Percentiles rank a stretch among this genome's conserved stretches.
These are phyloP conservation scores for Pestalotiopsis sp. DNA, from an alignment of 2,329 filamentous ascomycete genomes.

Conservation along the genomic window DNA sequence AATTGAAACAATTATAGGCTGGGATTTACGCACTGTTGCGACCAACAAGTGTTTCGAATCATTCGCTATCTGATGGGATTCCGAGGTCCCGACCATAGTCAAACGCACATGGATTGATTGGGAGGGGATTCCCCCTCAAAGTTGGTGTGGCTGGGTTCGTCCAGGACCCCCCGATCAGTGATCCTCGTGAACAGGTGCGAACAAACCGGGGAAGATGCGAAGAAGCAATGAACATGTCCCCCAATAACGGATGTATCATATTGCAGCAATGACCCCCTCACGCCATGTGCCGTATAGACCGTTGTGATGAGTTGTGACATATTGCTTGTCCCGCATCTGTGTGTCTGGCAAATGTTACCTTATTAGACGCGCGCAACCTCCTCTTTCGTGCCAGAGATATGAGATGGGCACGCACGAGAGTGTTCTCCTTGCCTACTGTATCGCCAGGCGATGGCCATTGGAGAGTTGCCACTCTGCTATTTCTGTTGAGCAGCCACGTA, in stretches of 20 bases:
- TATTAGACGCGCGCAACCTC: background rate
- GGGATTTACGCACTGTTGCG: constrained; percentile 7
- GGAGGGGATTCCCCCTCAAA: background rate
- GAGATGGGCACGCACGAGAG: background rate
- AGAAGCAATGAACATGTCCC: constrained; percentile 13
- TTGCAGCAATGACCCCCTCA: constrained; percentile 12
- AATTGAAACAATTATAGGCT: constrained; percentile 8
- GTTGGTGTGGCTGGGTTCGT: constrained; percentile 14
- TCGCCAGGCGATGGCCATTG: too few relatives aligned
- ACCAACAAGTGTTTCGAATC: constrained; percentile 10
- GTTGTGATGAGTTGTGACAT: constrained; percentile 3
- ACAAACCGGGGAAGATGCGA: constrained; percentile 18
- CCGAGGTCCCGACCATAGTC: background rate
- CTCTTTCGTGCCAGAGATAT: background rate
- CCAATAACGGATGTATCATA: constrained; percentile 25
- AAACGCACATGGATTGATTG: background rate
- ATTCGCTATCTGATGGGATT: constrained; percentile 1
- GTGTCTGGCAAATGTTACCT: constrained; percentile 1
- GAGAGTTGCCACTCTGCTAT: too few relatives aligned
- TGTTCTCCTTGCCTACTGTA: background rate
- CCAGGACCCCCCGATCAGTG: background rate
- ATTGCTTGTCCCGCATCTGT: constrained; percentile 3
- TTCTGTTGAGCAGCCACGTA: too few relatives aligned
- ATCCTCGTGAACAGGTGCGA: background rate
- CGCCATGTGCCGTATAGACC: background rate